Base-by-base conservation (phyloP, 2,329 filamentous ascomycete genomes). In the Clonostachys byssicola region DNA sequence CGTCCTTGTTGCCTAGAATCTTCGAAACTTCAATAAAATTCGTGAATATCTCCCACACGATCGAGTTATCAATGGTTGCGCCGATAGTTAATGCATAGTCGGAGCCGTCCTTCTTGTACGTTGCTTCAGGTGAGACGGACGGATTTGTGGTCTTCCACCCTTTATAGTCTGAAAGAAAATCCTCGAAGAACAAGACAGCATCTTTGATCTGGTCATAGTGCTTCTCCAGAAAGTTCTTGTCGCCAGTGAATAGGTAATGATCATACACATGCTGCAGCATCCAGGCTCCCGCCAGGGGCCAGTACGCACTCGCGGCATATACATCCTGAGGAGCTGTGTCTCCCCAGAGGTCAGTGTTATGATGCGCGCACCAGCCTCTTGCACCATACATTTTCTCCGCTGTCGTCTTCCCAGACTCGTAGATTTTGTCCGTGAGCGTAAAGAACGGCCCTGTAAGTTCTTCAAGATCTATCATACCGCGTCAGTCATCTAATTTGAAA, bases 261-360 rank as follows among this genome's bases (percentile, higher is more conserved):
- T 47, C 46, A 13, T 43, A 39, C 6, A 42, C 52, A 20, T 51
- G 45, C 1, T 45, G 44, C 8, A 47, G 34, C 3, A 49, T 17
- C 49, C 49, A 51, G 4, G 43, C 46, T 1, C 46, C 46, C 1
- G 46, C 49, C n/a, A 49, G 34, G 5, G 49, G 49, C 10, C 45
- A 51, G 12, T 46, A 40, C 6, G 49, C 43, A 10, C 47, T 47
- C 12, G 45, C 44, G 12, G 49, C 49, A 12, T 49, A 43, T 2
- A 35, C 40, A n/a, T 51, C 38, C 12, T 47, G 46, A 6, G 50
- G 50, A 39, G 50, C 44, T n/a, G 42, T 50, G 46, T 68, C 64
- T 9, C 59, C 63, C 61, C 62, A 66, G 10, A 66, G 59, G 45
- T 67, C 63, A 2, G 63, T 66, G 47, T 67, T 68, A 51, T 68